Evolutionary conservation across 768 basidiomycete genomes (phyloP), one percentile per base, ranked within the genome.

Genomic region (Termitomyces sp.): DNA sequence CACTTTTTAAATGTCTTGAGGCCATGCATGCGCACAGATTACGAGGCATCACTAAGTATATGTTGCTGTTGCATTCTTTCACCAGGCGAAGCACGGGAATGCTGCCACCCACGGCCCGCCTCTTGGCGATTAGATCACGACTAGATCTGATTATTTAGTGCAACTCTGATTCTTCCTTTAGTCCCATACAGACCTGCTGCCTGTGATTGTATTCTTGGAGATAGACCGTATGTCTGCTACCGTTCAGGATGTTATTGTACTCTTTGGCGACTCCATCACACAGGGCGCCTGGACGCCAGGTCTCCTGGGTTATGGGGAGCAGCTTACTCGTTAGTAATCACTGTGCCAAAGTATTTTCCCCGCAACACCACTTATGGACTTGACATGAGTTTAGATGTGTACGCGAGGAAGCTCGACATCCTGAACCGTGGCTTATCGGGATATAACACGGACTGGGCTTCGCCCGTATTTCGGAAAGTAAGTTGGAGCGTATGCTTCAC

Each of bases 391-490:
- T n/a, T 60, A 93, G 92, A 88, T 67, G 78, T 77, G 0, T 96
- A 96, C 69, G 80, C 80, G 42, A 78, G 95, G 59, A 91, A 86
- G 69, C 70, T 94, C 32, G 95, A 97, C 66, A 84, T 97, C 19
- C 61, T 96, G 60, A 96, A 96, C 66, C 84, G 94, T 47, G 95
- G 95, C 1, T 76, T 86, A 29, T 78, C 82, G 31, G 93, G 93
- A 3, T 97, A 95, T 71, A 95, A 90, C 66, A 88, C 92, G 0
- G 84, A 87, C 34, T 95, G 93, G 94, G 86, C 79, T 6, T 72
- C 94, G 37, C 89, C 90, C 4, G 80, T 92, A 29, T 82, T 95
- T 56, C 80, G 90, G 64, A 85, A 88, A 79, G 90, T 86, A 46
- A 38, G 76, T 62, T n/a, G 25, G 23, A 40, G 34, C 16, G 25